Evolutionary conservation across 108 stramenopile species (phyloP).

Genomic region (Cyclotella kingstonii): DNA sequence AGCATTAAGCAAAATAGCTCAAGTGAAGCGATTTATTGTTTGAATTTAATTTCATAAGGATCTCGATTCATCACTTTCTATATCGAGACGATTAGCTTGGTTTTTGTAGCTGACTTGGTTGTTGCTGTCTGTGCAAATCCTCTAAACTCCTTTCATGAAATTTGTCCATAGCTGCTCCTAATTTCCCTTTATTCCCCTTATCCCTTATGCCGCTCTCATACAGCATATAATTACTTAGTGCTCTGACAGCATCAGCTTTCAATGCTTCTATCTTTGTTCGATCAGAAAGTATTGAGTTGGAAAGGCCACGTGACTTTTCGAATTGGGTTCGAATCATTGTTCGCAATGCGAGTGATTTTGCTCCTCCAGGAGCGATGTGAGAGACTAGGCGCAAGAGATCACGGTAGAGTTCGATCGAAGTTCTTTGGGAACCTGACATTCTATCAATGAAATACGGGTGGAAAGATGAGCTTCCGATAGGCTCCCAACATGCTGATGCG

Average conservation of each 20-base stretch:
- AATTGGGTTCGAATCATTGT: slow-evolving; percentile 71
- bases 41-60: too few relatives aligned
- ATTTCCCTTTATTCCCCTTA: slow-evolving; percentile 42
- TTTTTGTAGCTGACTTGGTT: too few relatives aligned
- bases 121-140: too few relatives aligned
- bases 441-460: too few relatives aligned
- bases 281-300: slow-evolving; percentile 30
- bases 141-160: slow-evolving; percentile 43
- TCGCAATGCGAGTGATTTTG: slow-evolving; percentile 72
- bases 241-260: slow-evolving; percentile 79
- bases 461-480: too few relatives aligned
- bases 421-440: slow-evolving; percentile 34
- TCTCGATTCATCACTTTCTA: too few relatives aligned
- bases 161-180: slow-evolving; percentile 45
- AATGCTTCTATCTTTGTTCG: slow-evolving; percentile 51
- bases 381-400: slow-evolving; percentile 77
- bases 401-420: slow-evolving; percentile 69
- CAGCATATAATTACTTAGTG: slow-evolving; percentile 85
- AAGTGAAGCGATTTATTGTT: too few relatives aligned
- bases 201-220: slow-evolving; percentile 77
- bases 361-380: slow-evolving; percentile 75
- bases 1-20: too few relatives aligned
- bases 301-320: slow-evolving; percentile 41
- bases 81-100: too few relatives aligned
- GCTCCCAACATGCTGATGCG: too few relatives aligned